Evolutionary conservation across 192 early-diverging fungal species (phyloP).

Genomic region (Backusella tuberculispora): DNA sequence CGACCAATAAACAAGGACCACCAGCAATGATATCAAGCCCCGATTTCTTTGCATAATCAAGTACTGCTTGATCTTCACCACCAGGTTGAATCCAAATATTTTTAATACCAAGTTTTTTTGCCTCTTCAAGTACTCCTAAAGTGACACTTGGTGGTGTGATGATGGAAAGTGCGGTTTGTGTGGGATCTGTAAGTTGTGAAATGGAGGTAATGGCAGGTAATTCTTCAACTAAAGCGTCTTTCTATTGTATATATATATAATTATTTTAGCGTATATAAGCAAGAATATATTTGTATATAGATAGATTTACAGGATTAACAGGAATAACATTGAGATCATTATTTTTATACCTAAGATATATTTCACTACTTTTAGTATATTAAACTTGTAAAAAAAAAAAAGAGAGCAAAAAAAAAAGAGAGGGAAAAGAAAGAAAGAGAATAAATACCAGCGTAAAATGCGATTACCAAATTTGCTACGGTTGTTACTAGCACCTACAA

Average conservation of each 20-base stretch:
- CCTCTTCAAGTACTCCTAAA: slow-evolving; percentile 57
- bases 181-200: slow-evolving; percentile 39
- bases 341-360: slow-evolving; percentile 29
- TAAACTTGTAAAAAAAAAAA: not conserved
- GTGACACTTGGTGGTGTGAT: slow-evolving; percentile 75
- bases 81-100: slow-evolving; percentile 79
- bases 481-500: slow-evolving; percentile 79
- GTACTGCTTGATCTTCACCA: slow-evolving; percentile 59
- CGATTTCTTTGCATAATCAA: slow-evolving; percentile 46
- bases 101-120: slow-evolving; percentile 61
- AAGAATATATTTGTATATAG: not conserved
- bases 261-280: not conserved
- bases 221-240: slow-evolving; percentile 48
- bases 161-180: slow-evolving; percentile 61
- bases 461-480: slow-evolving; percentile 83
- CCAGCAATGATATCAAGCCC: slow-evolving; percentile 59
- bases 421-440: not conserved
- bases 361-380: not conserved
- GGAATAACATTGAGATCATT: slow-evolving; percentile 35
- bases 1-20: slow-evolving; percentile 71
- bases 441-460: slow-evolving; percentile 76
- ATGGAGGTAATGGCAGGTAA: slow-evolving; percentile 46
- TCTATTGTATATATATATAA: slow-evolving; percentile 27
- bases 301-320: slow-evolving; percentile 37
- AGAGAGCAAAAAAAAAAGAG: not conserved